Percentiles rank a stretch among this genome's conserved stretches.
Evolutionary conservation across 176 grass and related monocot genomes (phyloP).

Genomic region (Alloteropsis semialata): DNA sequence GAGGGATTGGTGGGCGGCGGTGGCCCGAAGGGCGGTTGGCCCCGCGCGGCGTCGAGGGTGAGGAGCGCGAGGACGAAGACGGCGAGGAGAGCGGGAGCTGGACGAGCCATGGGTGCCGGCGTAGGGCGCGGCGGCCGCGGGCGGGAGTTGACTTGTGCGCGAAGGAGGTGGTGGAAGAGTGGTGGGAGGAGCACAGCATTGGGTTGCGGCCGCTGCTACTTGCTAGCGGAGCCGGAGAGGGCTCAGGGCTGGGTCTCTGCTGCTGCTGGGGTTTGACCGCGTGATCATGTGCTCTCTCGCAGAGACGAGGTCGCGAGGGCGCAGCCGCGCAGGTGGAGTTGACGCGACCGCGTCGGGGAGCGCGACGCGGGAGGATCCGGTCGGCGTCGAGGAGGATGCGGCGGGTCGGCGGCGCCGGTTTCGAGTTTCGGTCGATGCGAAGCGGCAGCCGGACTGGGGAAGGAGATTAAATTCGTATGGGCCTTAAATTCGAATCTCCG

Average conservation of each 20-base stretch:
- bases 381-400: background rate
- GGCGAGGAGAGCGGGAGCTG: background rate
- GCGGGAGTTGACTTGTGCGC: constrained; percentile 29
- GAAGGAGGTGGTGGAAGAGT: background rate
- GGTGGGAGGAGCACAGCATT: constrained; percentile 11
- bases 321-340: constrained; percentile 1
- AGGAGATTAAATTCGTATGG: background rate
- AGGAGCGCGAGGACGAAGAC: constrained; percentile 12
- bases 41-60: constrained; percentile 5
- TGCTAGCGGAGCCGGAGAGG: background rate
- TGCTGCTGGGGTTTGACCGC: constrained; percentile 30
- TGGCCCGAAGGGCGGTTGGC: background rate
- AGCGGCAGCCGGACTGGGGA: background rate
- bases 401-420: constrained; percentile 3
- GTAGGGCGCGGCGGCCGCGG: background rate
- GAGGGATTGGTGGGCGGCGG: background rate
- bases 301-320: constrained; percentile 37
- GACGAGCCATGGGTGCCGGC: constrained; percentile 21
- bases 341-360: constrained; percentile 1
- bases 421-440: background rate
- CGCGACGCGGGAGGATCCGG: background rate
- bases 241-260: constrained; percentile 6
- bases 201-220: background rate
- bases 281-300: background rate
- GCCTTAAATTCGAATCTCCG: background rate